Conservation (phyloP, 805 yeast species). For the Saccharomycopsis malanga region DNA sequence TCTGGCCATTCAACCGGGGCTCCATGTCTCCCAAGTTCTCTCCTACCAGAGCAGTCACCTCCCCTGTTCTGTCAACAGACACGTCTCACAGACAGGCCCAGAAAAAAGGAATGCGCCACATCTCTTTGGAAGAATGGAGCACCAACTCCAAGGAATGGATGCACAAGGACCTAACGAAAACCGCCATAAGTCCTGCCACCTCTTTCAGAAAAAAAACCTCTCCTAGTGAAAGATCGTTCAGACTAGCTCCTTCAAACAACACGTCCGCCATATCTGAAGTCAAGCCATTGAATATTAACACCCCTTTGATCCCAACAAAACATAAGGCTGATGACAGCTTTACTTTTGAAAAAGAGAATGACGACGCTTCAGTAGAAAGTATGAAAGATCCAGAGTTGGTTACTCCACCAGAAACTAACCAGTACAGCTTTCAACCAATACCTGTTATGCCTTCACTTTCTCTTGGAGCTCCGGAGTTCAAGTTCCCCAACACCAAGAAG, state of each 20-base stretch:
- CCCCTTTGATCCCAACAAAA: too few relatives aligned
- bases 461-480: background rate
- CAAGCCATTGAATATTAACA: background rate
- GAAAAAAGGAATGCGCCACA: slow-evolving; percentile 5
- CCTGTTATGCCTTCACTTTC: background rate
- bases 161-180: background rate
- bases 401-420: too few relatives aligned
- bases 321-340: slow-evolving; percentile 7
- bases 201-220: background rate
- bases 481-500: background rate
- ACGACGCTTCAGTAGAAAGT: background rate
- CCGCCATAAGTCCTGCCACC: too few relatives aligned
- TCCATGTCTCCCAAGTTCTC: slow-evolving; percentile 6
- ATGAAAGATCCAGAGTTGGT: too few relatives aligned
- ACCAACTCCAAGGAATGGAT: slow-evolving; percentile 11
- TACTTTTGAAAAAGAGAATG: slow-evolving; percentile 7
- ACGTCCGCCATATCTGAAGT: too few relatives aligned
- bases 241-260: background rate
- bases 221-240: background rate
- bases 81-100: background rate
- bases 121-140: slow-evolving; percentile 13
- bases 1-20: slow-evolving; percentile 18
- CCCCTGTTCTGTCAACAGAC: background rate
- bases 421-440: too few relatives aligned
- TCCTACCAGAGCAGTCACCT: background rate